phyloP scores from a whole-genome alignment of 768 basidiomycete genomes.

The Trametes sanguinea region DNA sequence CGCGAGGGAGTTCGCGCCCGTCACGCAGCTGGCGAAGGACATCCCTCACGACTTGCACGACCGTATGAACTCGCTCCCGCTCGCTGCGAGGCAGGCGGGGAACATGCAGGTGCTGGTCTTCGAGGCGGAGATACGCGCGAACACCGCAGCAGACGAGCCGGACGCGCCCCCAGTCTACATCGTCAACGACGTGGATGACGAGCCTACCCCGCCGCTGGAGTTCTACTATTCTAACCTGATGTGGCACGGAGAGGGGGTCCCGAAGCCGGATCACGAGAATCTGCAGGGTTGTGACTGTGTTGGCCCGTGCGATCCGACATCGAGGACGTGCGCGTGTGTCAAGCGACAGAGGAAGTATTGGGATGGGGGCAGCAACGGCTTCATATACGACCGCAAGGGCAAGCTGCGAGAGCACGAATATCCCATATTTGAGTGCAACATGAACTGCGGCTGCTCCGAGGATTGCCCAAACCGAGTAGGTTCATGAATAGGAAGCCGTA shows the following conservation, averaged over 20 bases:
- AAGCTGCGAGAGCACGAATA: constrained; percentile 45
- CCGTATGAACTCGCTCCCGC: constrained; percentile 56
- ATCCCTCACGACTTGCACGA: constrained; percentile 69
- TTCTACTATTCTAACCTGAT: constrained; percentile 86
- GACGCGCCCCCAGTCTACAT: constrained; percentile 68
- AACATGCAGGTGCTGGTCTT: constrained; percentile 56
- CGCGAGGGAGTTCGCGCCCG: constrained; percentile 24
- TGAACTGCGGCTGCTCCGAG: constrained; percentile 75
- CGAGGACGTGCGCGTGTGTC: constrained; percentile 72
- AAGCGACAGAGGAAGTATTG: constrained; percentile 52
- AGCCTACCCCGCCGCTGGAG: constrained; percentile 79
- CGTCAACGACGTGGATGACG: constrained; percentile 65
- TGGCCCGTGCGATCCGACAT: constrained; percentile 74
- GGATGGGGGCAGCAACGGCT: constrained; percentile 47
- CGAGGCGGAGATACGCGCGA: constrained; percentile 63
- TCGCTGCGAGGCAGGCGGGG: constrained; percentile 39
- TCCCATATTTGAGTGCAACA: constrained; percentile 88
- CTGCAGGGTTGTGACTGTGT: constrained; percentile 73
- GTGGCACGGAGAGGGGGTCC: constrained; percentile 71
- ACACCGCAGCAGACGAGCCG: constrained; percentile 67
- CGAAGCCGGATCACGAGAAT: constrained; percentile 57
- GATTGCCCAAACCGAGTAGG: constrained; percentile 81
- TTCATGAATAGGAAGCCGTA: background rate
- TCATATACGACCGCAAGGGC: constrained; percentile 69
- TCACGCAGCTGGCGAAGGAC: constrained; percentile 39